Base-by-base conservation (phyloP, 108 stramenopile species). In the Nitzschia sp. region DNA sequence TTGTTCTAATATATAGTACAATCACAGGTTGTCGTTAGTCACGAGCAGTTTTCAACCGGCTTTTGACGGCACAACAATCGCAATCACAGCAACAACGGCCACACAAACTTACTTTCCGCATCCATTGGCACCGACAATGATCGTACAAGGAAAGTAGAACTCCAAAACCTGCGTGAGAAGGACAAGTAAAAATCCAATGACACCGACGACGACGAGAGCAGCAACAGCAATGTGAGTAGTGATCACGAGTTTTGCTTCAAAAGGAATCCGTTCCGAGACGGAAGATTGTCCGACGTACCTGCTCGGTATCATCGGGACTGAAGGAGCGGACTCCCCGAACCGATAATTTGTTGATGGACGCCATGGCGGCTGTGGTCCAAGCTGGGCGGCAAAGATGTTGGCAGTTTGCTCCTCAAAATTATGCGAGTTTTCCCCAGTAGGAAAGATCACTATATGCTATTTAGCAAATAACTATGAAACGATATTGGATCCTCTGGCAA, bases 141-240 rank as follows among this genome's bases (percentile, higher is more conserved):
- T 97, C 29, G 99, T 99, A 29, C 97, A 85, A 17, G 99, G 99
- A 68, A 92, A 91, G 71, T 91, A 92, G 74, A 99, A 99, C 64
- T 90, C 92, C 65, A 99, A 93, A 13, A 88, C 88, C 75, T 76
- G 36, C 5, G 1, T 13, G 42, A 15, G 17, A 6, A 5, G 53
- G 13, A 13, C 11, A 29, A n/a, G n/a, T n/a, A n/a, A 23, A 2
- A 19, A 2, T 25, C 61, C 27, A 61, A 42, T 46, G 69, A 70
- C 49, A 23, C 11, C 17, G 49, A 42, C 38, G 38, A 42, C 38
- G 38, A 42, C 38, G 15, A 42, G 11, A 42, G 38, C 15, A 15
- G 38, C 15, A 8, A 42, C 38, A 11, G 38, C 38, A 42, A 42
- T 42, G 38, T 11, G 15, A 42, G 15, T 42, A 11, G 38, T 11